Percentiles rank a stretch among this genome's conserved stretches.
These are phyloP conservation scores for Pichia nakasei DNA, from an alignment of 805 yeast genomes.

Conservation along the genomic window DNA sequence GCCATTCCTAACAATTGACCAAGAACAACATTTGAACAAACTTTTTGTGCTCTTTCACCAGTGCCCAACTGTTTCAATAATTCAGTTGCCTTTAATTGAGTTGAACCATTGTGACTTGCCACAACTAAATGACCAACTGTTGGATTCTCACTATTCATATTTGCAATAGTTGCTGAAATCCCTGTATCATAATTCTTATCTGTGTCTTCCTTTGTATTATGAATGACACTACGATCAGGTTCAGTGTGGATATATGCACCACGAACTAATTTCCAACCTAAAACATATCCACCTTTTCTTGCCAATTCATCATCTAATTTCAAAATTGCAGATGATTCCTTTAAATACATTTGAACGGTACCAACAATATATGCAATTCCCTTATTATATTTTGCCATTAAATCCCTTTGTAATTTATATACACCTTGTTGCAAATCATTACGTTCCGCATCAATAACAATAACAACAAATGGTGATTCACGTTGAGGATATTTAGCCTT, in stretches of 20 bases:
- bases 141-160: slow-evolving; percentile 36
- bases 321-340: slow-evolving; percentile 57
- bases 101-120: slow-evolving; percentile 80
- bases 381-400: slow-evolving; percentile 67
- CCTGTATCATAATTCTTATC: slow-evolving; percentile 71
- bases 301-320: slow-evolving; percentile 60
- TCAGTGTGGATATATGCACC: slow-evolving; percentile 95
- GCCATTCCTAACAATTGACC: slow-evolving; percentile 96
- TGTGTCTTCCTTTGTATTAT: slow-evolving; percentile 69
- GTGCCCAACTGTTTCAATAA: slow-evolving; percentile 27
- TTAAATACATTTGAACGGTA: slow-evolving; percentile 86
- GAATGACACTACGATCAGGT: slow-evolving; percentile 64
- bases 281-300: slow-evolving; percentile 46
- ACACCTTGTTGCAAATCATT: slow-evolving; percentile 85
- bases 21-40: slow-evolving; percentile 58
- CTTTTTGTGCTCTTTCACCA: slow-evolving; percentile 11
- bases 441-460: slow-evolving; percentile 88
- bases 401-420: slow-evolving; percentile 76
- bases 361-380: slow-evolving; percentile 67
- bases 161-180: slow-evolving; percentile 49
- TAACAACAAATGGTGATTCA: slow-evolving; percentile 61
- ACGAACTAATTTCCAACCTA: slow-evolving; percentile 85
- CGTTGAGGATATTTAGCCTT: slow-evolving; percentile 51
- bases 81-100: slow-evolving; percentile 65
- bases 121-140: slow-evolving; percentile 73